A percentile compares a stretch with the other conserved stretches of the same genome.
These are phyloP conservation scores for Dryas drummondii DNA, from an alignment of 306 rosid species.

Conservation along the genomic window DNA sequence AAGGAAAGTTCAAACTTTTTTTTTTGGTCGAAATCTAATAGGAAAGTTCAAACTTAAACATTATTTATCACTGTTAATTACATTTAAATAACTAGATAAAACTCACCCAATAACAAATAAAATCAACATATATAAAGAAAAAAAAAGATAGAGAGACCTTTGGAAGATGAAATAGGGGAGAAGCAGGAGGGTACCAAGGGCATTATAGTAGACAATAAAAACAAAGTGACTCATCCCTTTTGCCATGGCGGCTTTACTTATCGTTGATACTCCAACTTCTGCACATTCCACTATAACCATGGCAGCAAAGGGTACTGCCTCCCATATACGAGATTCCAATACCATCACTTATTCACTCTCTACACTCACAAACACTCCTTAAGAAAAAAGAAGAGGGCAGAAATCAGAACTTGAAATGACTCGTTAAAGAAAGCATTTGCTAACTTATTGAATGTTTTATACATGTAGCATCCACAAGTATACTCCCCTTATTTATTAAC, in stretches of 20 bases:
- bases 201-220: constrained; percentile 39
- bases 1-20: background rate
- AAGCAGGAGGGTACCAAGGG: constrained; percentile 36
- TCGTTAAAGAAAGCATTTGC: no score
- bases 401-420: no score
- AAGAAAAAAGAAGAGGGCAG: no score
- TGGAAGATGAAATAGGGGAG: constrained; percentile 29
- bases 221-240: constrained; percentile 39
- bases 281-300: constrained; percentile 38
- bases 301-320: constrained; percentile 26
- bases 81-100: background rate
- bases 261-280: constrained; percentile 31
- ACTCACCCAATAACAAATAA: no score
- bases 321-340: background rate
- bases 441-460: no score
- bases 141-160: constrained; percentile 14
- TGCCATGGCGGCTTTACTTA: constrained; percentile 42
- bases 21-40: background rate
- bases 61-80: background rate
- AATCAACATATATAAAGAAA: background rate
- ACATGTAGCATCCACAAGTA: no score
- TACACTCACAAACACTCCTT: background rate
- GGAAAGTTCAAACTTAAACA: background rate
- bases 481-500: no score
- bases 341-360: constrained; percentile 10